phyloP scores from a whole-genome alignment of 202 grass and related monocot genomes.

The Sporobolus alterniflorus region DNA sequence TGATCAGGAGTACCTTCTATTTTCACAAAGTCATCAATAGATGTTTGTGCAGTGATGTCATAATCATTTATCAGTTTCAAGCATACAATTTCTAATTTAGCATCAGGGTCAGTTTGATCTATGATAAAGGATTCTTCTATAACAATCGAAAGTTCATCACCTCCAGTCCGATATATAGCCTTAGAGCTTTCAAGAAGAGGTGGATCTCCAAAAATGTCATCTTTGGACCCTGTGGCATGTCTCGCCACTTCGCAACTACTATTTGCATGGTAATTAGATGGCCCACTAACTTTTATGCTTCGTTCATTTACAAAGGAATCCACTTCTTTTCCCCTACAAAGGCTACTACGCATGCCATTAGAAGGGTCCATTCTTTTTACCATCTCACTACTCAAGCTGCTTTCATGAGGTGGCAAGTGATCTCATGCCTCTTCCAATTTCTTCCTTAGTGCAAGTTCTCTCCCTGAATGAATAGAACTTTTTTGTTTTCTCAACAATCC shows the following conservation, averaged over 20 bases:
- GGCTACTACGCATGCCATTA: constrained; percentile 8
- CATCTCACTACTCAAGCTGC: constrained; percentile 22
- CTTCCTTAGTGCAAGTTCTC: constrained; percentile 33
- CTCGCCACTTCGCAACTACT: constrained; percentile 29
- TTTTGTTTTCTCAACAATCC: constrained; percentile 45
- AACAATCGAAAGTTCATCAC: constrained; percentile 49
- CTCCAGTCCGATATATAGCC: constrained; percentile 42
- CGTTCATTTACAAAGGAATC: constrained; percentile 25
- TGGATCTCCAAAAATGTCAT: constrained; percentile 77
- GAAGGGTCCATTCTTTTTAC: constrained; percentile 6
- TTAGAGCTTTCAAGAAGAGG: constrained; percentile 61
- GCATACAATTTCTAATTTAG: constrained; percentile 37
- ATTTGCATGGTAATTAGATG: constrained; percentile 28
- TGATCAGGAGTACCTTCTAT: constrained; percentile 15
- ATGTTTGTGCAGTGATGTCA: constrained; percentile 28
- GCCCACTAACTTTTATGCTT: constrained; percentile 1
- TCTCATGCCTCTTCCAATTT: constrained; percentile 28
- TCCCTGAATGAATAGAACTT: constrained; percentile 20
- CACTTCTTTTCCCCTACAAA: constrained; percentile 12
- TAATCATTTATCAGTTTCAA: constrained; percentile 38
- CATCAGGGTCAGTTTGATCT: constrained; percentile 42
- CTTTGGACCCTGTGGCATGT: constrained; percentile 45
- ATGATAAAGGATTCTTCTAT: constrained; percentile 50
- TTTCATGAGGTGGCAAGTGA: constrained; percentile 9
- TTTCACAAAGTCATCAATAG: constrained; percentile 31